These are phyloP conservation scores for Candida pseudofarinosa DNA, from an alignment of 805 yeast genomes.

Conservation along the genomic window DNA sequence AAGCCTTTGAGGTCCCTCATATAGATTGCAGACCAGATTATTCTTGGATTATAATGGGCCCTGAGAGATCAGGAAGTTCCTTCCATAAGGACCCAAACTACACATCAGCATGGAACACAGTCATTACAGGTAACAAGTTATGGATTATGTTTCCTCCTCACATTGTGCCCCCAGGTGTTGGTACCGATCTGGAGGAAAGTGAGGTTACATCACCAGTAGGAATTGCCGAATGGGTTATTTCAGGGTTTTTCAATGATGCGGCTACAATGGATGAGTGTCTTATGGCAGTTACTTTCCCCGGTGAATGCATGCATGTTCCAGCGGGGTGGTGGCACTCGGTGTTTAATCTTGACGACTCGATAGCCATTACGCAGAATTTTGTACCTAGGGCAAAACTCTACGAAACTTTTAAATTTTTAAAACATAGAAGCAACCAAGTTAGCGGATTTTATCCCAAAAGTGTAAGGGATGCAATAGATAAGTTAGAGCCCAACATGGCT, in stretches of 20 bases:
- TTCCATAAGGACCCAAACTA: conserved; percentile 92
- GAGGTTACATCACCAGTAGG: conserved; percentile 93
- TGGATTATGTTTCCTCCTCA: conserved; percentile 89
- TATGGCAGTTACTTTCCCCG: conserved; percentile 73
- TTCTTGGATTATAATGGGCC: conserved; percentile 89
- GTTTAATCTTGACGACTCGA: conserved; percentile 75
- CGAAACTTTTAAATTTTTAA: conserved; percentile 63
- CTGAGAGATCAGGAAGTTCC: conserved; percentile 77
- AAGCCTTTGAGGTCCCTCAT: conserved; percentile 36
- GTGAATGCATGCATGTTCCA: conserved; percentile 86
- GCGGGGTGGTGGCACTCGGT: conserved; percentile 98
- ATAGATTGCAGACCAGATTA: conserved; percentile 73
- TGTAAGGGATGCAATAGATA: conserved; percentile 36
- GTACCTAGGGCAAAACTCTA: conserved; percentile 63
- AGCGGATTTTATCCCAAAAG: conserved; percentile 71
- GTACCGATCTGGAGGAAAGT: conserved; percentile 69
- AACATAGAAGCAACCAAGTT: conserved; percentile 63
- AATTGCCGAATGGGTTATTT: conserved; percentile 83
- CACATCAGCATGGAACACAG: conserved; percentile 89
- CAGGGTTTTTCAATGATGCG: conserved; percentile 76
- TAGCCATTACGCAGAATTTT: conserved; percentile 87
- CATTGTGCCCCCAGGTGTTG: conserved; percentile 79
- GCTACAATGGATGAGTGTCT: conserved; percentile 52
- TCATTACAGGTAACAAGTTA: conserved; percentile 67
- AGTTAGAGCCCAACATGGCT: conserved; percentile 6